Conservation (phyloP, 2,329 filamentous ascomycete genomes). For the Aspergillus pseudoglaucus region DNA sequence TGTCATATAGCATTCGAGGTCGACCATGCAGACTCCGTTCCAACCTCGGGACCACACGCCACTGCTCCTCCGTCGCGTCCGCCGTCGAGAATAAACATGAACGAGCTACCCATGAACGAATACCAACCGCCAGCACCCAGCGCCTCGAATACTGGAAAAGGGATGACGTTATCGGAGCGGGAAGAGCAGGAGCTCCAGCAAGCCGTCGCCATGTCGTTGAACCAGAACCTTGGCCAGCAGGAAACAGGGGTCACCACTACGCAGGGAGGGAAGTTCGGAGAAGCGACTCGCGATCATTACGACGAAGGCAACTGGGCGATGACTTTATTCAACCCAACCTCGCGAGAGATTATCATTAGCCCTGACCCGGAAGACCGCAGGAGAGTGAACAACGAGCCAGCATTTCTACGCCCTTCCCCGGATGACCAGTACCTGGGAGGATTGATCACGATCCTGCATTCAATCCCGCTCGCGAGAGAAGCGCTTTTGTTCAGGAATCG, state of each 20-base stretch:
- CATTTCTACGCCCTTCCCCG: constrained; percentile 52
- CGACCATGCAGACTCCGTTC: constrained; percentile 31
- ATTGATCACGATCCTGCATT: constrained; percentile 56
- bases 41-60: constrained; percentile 28
- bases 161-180: constrained; percentile 35
- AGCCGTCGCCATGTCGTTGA: constrained; percentile 43
- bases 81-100: constrained; percentile 37
- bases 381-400: constrained; percentile 45
- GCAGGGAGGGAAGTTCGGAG: constrained; percentile 44
- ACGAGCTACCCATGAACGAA: constrained; percentile 14
- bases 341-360: constrained; percentile 50
- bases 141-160: constrained; percentile 20
- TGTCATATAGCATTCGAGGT: constrained; percentile 29
- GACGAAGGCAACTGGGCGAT: constrained; percentile 52
- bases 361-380: constrained; percentile 46
- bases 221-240: constrained; percentile 41
- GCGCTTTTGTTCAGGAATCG: constrained; percentile 47
- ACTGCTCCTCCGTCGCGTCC: constrained; percentile 41
- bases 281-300: constrained; percentile 50
- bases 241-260: constrained; percentile 48
- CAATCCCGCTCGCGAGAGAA: constrained; percentile 54
- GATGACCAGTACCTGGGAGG: constrained; percentile 50
- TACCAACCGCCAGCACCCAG: constrained; percentile 22
- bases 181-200: constrained; percentile 41
- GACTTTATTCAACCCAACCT: constrained; percentile 42